These are phyloP conservation scores for Leishmania major DNA, from an alignment of 208 protist genomes.

Conservation along the genomic window DNA sequence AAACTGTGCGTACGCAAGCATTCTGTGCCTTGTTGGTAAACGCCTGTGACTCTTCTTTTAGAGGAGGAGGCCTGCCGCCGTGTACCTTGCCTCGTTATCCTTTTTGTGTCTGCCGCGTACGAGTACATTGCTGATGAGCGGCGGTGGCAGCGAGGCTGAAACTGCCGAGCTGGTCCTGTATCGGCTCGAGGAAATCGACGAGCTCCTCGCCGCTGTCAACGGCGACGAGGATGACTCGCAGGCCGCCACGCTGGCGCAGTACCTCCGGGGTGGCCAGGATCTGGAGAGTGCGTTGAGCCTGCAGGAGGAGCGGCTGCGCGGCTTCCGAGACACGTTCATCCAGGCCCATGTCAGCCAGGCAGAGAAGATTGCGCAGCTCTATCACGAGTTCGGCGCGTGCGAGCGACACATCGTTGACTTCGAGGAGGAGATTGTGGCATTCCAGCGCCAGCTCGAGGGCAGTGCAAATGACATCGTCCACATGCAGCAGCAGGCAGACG, in stretches of 20 bases:
- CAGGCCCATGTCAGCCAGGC: constrained; percentile 57
- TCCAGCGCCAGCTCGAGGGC: constrained; percentile 76
- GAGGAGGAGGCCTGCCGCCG: background rate
- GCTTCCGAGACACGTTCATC: constrained; percentile 67
- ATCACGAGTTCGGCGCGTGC: constrained; percentile 66
- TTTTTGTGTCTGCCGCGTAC: background rate
- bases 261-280: constrained; percentile 60
- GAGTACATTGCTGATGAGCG: constrained; percentile 8
- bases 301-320: constrained; percentile 70
- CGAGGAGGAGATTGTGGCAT: constrained; percentile 82
- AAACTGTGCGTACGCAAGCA: background rate
- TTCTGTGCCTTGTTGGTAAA: background rate
- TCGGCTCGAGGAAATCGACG: constrained; percentile 71
- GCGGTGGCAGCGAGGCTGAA: constrained; percentile 26
- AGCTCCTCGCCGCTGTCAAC: constrained; percentile 56
- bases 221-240: constrained; percentile 43
- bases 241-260: constrained; percentile 38
- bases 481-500: constrained; percentile 83
- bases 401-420: constrained; percentile 83
- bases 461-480: constrained; percentile 78
- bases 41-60: background rate
- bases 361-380: constrained; percentile 65
- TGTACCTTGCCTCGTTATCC: background rate
- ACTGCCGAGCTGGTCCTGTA: constrained; percentile 51
- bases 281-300: constrained; percentile 40